phyloP scores from a whole-genome alignment of 2,329 filamentous ascomycete genomes.

The Colletotrichum eremochloae region DNA sequence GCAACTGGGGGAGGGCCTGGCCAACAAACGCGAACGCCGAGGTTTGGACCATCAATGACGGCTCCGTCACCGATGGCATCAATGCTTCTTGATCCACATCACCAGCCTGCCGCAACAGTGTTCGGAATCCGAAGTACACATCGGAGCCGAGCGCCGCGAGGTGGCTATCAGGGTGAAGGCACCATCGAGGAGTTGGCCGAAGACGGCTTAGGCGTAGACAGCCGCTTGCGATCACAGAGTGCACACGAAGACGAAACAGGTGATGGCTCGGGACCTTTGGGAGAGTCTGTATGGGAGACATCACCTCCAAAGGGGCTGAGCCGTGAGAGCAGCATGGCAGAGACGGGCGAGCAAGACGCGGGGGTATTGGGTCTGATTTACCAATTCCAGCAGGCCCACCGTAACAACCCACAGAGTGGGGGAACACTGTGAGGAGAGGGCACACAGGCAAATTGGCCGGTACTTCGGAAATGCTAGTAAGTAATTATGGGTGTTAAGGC shows the following conservation, averaged over 20 bases:
- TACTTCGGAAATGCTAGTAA: not conserved
- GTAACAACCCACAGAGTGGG: conserved; percentile 61
- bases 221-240: conserved; percentile 65
- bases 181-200: conserved; percentile 70
- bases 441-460: not conserved
- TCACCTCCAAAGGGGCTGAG: conserved; percentile 65
- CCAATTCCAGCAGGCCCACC: conserved; percentile 70
- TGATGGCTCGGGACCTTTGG: conserved; percentile 64
- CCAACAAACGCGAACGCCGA: conserved; percentile 56
- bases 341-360: conserved; percentile 61
- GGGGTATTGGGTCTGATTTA: conserved; percentile 71
- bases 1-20: conserved; percentile 51
- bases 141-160: conserved; percentile 58
- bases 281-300: conserved; percentile 72
- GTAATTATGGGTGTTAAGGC: not conserved
- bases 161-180: conserved; percentile 62
- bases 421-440: conserved; percentile 10
- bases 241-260: conserved; percentile 69
- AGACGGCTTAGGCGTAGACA: conserved; percentile 55
- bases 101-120: conserved; percentile 72
- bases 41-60: conserved; percentile 60
- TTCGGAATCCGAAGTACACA: conserved; percentile 62
- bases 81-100: conserved; percentile 80
- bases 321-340: conserved; percentile 64
- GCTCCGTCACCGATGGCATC: conserved; percentile 77